Evolutionary conservation across 1,284 basidiomycete species (phyloP).

Genomic region (Melampsora americana): DNA sequence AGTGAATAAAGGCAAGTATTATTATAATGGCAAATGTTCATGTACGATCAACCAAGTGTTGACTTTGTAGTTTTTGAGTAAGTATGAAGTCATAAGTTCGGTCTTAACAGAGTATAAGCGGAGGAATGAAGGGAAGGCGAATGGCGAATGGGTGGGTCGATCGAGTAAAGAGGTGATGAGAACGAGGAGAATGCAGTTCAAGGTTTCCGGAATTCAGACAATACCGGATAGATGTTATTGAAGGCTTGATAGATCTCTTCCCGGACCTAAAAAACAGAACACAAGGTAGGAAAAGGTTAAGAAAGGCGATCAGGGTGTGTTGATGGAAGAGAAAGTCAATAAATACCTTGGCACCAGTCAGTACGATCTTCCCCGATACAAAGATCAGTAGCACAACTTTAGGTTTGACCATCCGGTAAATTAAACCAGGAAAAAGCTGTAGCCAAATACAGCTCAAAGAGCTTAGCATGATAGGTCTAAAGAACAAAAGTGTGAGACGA

Average conservation of each 20-base stretch:
- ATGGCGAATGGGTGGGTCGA: neutral
- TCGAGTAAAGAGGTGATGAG: neutral
- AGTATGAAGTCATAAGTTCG: neutral
- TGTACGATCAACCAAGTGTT: neutral
- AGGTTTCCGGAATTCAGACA: slow-evolving; percentile 55
- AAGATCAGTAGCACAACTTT: slow-evolving; percentile 98
- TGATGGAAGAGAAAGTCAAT: slow-evolving; percentile 44
- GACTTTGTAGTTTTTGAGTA: neutral
- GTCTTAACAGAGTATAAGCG: neutral
- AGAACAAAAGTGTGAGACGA: slow-evolving; percentile 44
- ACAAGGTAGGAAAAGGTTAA: slow-evolving; percentile 49
- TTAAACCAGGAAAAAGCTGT: slow-evolving; percentile 95
- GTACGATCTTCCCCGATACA: slow-evolving; percentile 97
- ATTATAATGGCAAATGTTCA: neutral
- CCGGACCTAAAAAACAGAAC: slow-evolving; percentile 68
- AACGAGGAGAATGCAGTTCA: neutral
- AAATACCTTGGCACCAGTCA: slow-evolving; percentile 98
- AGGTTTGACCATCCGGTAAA: slow-evolving; percentile 99
- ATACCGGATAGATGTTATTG: slow-evolving; percentile 84
- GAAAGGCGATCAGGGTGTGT: slow-evolving; percentile 48
- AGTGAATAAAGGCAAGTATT: neutral
- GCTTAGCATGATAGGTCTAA: slow-evolving; percentile 50
- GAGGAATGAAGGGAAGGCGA: neutral
- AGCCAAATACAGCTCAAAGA: slow-evolving; percentile 17
- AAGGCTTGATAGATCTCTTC: slow-evolving; percentile 99